Conservation (phyloP, 1,139 yeast genomes). For the Pichia sp. region DNA sequence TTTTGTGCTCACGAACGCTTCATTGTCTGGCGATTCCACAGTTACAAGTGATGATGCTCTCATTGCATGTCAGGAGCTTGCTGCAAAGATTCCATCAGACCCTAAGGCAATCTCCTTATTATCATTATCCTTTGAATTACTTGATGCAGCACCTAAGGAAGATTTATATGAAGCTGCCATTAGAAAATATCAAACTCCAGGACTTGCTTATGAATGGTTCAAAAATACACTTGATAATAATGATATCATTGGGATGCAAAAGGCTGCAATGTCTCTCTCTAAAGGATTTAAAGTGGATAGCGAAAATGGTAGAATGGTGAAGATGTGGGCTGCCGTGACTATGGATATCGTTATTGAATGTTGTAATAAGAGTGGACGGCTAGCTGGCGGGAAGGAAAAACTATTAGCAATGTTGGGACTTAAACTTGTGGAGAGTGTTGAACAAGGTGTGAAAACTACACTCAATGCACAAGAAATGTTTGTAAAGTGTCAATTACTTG, state of each 20-base stretch:
- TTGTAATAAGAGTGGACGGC: slow-evolving; percentile 24
- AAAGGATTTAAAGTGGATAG: slow-evolving; percentile 20
- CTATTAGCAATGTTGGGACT: slow-evolving; percentile 52
- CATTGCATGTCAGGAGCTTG: slow-evolving; percentile 30
- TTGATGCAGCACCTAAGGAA: slow-evolving; percentile 32
- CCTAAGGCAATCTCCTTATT: slow-evolving; percentile 44
- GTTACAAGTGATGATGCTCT: slow-evolving; percentile 6
- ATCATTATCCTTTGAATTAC: slow-evolving; percentile 31
- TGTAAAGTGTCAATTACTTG: slow-evolving; percentile 43
- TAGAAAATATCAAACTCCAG: slow-evolving; percentile 45
- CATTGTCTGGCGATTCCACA: slow-evolving; percentile 1
- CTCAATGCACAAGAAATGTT: slow-evolving; percentile 51
- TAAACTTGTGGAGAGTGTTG: slow-evolving; percentile 37
- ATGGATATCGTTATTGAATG: slow-evolving; percentile 28
- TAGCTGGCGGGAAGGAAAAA: slow-evolving; percentile 31
- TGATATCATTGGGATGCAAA: slow-evolving; percentile 39
- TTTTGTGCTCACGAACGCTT: slow-evolving; percentile 23
- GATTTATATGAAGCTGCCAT: slow-evolving; percentile 49
- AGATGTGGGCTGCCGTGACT: slow-evolving; percentile 43
- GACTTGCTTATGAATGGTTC: slow-evolving; percentile 44
- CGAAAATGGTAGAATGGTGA: slow-evolving; percentile 28
- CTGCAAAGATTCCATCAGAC: slow-evolving; percentile 47
- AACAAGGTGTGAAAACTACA: slow-evolving; percentile 33
- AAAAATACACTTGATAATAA: slow-evolving; percentile 31
- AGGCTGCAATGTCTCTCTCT: slow-evolving; percentile 38